Conservation (phyloP, 306 rosid genomes). For the Medicago lupulina region DNA sequence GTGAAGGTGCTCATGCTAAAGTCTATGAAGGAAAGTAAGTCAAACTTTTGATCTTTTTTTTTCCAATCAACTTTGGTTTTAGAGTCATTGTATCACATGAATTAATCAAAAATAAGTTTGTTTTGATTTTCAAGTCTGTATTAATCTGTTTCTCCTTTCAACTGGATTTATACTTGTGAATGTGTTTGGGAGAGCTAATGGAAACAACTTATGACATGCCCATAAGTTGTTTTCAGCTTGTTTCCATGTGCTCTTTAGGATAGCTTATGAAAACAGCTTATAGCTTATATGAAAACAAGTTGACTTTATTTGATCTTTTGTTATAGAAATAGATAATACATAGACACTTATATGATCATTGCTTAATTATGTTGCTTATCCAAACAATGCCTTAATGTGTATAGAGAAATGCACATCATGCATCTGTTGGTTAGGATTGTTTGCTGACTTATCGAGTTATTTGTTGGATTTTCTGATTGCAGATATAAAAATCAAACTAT, state of each 20-base stretch:
- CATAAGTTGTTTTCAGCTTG: not conserved
- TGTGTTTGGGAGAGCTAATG: not conserved
- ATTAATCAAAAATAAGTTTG: not conserved
- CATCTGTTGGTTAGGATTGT: not conserved
- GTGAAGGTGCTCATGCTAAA: constrained; percentile 96
- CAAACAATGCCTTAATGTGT: not conserved
- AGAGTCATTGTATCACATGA: constrained; percentile 12
- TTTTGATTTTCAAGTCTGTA: constrained; percentile 1
- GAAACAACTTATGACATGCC: not conserved
- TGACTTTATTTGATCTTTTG: not conserved
- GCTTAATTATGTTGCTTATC: not conserved
- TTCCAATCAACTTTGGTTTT: constrained; percentile 38
- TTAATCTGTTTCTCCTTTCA: constrained; percentile 8
- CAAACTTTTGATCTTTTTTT: constrained; percentile 29
- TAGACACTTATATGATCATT: not conserved
- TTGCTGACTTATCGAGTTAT: constrained; percentile 32
- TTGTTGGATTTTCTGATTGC: constrained; percentile 41
- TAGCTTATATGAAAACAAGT: not conserved
- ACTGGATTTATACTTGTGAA: constrained; percentile 14
- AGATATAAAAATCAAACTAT: constrained; percentile 56
- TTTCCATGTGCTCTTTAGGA: not conserved
- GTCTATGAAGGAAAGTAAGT: constrained; percentile 99
- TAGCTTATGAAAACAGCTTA: not conserved
- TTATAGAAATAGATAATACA: not conserved
- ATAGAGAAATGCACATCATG: constrained; percentile 17